Evolutionary conservation across 805 yeast genomes (phyloP), one percentile per base, ranked within the genome.

Genomic region (Spathaspora hagerdaliae): DNA sequence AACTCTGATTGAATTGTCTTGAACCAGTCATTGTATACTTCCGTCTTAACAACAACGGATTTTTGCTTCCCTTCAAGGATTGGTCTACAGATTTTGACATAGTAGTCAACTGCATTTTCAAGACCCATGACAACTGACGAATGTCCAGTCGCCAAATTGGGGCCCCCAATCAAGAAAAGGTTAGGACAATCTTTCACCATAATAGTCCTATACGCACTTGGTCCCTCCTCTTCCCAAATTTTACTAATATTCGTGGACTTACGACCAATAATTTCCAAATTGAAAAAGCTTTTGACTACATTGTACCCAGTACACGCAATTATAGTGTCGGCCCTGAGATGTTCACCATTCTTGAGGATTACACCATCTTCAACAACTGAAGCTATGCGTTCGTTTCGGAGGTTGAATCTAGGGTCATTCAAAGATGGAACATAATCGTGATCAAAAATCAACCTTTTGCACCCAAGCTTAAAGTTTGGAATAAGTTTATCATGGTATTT

Each of bases 281-380:
- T 53, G 9, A 31, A 11, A 36, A 53, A 51, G 33, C 60, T 48
- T 37, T 52, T 51, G 15, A 38, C 12, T 14, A 69, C 15, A 45
- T 65, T 56, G 50, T 70, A 70, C 2, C 75, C 75, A 27, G 74
- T 69, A 53, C 75, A 70, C 3, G 74, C 74, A 19, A 67, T 68
- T 34, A 70, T 65, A 11, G 67, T 60, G 49, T 69, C 75, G 12
- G 67, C 71, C 36, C 60, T 54, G 9, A 67, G 24, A 32, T 51
- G 53, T 24, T 51, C 44, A 2, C 72, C 73, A 29, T 57, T 51
- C 10, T 49, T 54, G 46, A 69, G 52, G 15, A 65, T 51, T 10
- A 69, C 59, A 9, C 60, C 53, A 41, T 67, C 45, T 38, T 60
- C 64, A 24, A 57, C 61, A 15, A 70, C 53, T 29, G 54, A 52